phyloP scores from a whole-genome alignment of 495 filamentous ascomycete genomes.

The Penicillium pulvis region DNA sequence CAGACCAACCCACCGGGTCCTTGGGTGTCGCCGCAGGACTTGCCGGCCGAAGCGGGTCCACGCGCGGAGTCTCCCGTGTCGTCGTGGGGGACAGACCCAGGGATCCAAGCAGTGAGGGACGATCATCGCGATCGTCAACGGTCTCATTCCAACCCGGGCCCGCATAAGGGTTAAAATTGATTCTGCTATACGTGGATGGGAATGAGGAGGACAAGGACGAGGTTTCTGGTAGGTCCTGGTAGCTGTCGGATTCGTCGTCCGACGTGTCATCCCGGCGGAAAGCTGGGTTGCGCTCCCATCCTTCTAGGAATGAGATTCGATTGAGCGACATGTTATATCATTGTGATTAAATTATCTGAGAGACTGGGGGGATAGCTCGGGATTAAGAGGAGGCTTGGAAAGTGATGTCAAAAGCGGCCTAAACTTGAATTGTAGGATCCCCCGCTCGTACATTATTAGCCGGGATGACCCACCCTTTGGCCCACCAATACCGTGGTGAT shows the following conservation, averaged over 20 bases:
- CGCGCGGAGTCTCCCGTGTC: slow-evolving; percentile 23
- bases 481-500: not conserved
- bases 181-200: slow-evolving; percentile 41
- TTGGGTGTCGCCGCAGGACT: slow-evolving; percentile 11
- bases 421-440: not conserved
- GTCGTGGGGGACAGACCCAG: slow-evolving; percentile 25
- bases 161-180: slow-evolving; percentile 50
- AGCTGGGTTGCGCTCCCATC: slow-evolving; percentile 47
- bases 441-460: not conserved
- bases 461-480: not conserved
- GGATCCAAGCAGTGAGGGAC: slow-evolving; percentile 25
- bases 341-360: not conserved
- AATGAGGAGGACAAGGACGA: slow-evolving; percentile 44
- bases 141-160: slow-evolving; percentile 43
- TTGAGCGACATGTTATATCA: slow-evolving; percentile 31
- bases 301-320: slow-evolving; percentile 44
- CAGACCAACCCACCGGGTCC: slow-evolving; percentile 23
- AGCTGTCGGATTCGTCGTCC: slow-evolving; percentile 32
- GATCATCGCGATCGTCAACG: slow-evolving; percentile 36
- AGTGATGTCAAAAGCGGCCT: not conserved
- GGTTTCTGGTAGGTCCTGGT: slow-evolving; percentile 39
- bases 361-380: not conserved
- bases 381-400: not conserved
- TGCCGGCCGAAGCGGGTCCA: slow-evolving; percentile 13
- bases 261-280: slow-evolving; percentile 32